Conservation (phyloP, 2,329 filamentous ascomycete species). For the Fusarium sp. region DNA sequence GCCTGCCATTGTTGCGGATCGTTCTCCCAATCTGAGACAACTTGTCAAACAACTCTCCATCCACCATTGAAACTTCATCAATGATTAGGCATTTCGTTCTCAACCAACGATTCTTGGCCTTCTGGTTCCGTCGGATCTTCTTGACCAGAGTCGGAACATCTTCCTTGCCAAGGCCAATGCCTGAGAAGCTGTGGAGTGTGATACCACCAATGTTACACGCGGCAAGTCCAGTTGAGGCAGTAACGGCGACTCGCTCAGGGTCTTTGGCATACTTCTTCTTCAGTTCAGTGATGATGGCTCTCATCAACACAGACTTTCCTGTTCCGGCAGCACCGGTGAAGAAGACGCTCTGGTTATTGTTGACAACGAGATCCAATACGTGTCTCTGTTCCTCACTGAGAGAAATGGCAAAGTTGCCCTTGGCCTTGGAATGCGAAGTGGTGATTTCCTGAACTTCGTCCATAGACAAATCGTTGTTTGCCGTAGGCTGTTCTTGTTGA, state of each 20-base stretch:
- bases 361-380: conserved; percentile 84
- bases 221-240: conserved; percentile 93
- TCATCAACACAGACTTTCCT: conserved; percentile 95
- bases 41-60: conserved; percentile 97
- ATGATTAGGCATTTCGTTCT: conserved; percentile 88
- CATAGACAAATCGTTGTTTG: conserved; percentile 46
- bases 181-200: conserved; percentile 94
- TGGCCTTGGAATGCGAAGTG: conserved; percentile 45
- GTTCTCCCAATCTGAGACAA: conserved; percentile 86
- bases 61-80: conserved; percentile 98
- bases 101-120: conserved; percentile 90
- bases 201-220: conserved; percentile 97
- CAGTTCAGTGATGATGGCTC: conserved; percentile 86
- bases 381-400: conserved; percentile 89
- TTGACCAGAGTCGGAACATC: conserved; percentile 82
- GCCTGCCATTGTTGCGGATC: conserved; percentile 89
- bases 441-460: conserved; percentile 56
- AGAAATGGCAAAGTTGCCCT: conserved; percentile 65
- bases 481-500: conserved; percentile 54
- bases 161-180: conserved; percentile 93
- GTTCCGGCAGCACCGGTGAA: conserved; percentile 98
- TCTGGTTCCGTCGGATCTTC: conserved; percentile 90
- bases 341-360: conserved; percentile 89
- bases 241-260: conserved; percentile 88
- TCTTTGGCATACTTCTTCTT: conserved; percentile 81